Evolutionary conservation across 164 flowering plant species (phyloP).

Genomic region (Magnolia changhungtana): DNA sequence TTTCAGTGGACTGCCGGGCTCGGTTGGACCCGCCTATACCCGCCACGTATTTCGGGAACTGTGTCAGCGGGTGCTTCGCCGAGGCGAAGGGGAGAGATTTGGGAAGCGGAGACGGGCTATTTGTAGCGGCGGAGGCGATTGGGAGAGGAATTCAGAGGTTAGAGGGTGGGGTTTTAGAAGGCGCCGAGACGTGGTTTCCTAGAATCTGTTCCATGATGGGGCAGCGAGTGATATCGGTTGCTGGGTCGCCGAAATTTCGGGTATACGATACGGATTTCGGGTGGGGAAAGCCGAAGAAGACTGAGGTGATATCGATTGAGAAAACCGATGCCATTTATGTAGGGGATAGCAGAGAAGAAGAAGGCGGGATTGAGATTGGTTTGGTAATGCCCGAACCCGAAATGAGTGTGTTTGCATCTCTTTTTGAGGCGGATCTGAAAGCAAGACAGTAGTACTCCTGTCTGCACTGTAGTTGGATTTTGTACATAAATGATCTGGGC

Average conservation of each 20-base stretch:
- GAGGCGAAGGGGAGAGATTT: conserved; percentile 11
- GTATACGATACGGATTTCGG: conserved; percentile 57
- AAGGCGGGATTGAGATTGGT: conserved; percentile 38
- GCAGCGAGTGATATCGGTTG: conserved; percentile 12
- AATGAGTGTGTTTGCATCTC: conserved; percentile 27
- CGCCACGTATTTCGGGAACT: conserved; percentile 46
- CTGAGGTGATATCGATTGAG: conserved; percentile 29
- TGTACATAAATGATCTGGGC: no score
- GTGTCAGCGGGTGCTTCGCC: conserved; percentile 17
- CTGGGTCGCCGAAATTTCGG: conserved; percentile 40
- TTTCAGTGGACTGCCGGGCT: conserved; percentile 33
- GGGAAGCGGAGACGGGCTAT: conserved; percentile 28
- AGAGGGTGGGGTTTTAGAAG: conserved; percentile 11
- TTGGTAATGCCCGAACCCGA: conserved; percentile 14
- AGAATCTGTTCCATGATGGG: neutral
- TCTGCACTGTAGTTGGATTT: neutral
- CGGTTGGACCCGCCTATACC: conserved; percentile 30
- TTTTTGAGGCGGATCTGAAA: conserved; percentile 17
- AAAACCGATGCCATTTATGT: conserved; percentile 25
- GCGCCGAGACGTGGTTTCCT: conserved; percentile 19
- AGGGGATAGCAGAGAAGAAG: conserved; percentile 30
- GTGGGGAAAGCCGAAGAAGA: conserved; percentile 52
- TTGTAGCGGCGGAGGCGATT: conserved; percentile 22
- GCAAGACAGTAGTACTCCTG: neutral
- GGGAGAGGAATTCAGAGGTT: conserved; percentile 14